Evolutionary conservation across 192 early-diverging fungal genomes (phyloP), one percentile per base, ranked within the genome.

Genomic region (Linderina pennispora): DNA sequence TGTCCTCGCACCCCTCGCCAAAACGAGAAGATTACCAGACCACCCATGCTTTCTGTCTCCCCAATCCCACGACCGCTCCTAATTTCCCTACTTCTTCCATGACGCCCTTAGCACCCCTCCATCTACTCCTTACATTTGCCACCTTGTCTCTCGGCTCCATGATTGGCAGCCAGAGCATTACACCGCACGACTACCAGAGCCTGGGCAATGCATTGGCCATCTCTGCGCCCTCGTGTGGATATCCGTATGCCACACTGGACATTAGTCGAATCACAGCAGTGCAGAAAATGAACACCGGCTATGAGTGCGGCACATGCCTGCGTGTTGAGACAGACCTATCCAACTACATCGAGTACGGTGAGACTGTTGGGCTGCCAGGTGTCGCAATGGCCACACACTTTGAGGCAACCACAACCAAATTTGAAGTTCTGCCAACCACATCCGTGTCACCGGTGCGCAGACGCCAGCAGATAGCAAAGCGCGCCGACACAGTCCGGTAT

Each of bases 261-360:
- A 68, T 78, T 22, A 62, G 69, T 22, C 62, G 74, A 3, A 78
- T 78, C 33, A 76, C 76, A 3, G 76, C 76, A 7, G 74, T 68
- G 23, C 68, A 68, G 20, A 49, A 48, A 0, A 63, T 78, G 64
- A 39, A 56, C 23, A 42, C 38, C 16, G 48, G 51, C 37, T 23
- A 22, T 14, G 63, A 63, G 23, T 78, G 76, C 47, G 74, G 74
- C n/a, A 67, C 55, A 14, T 78, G 76, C 24, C 36, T 78, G 8
- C 61, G 67, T 4, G 70, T 78, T 14, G 50, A 62, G 31, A 52
- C 65, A 8, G 20, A 58, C 15, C 32, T 24, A 4, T 38, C 34
- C 28, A 58, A 58, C 31, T 65, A 65, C 50, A 53, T 65, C 1
- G 55, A 53, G 24, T 46, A 58, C 34, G 62, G 62, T 0, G 41